Evolutionary conservation across 345 rosid genomes (phyloP).

Genomic region (Laguncularia racemosa): DNA sequence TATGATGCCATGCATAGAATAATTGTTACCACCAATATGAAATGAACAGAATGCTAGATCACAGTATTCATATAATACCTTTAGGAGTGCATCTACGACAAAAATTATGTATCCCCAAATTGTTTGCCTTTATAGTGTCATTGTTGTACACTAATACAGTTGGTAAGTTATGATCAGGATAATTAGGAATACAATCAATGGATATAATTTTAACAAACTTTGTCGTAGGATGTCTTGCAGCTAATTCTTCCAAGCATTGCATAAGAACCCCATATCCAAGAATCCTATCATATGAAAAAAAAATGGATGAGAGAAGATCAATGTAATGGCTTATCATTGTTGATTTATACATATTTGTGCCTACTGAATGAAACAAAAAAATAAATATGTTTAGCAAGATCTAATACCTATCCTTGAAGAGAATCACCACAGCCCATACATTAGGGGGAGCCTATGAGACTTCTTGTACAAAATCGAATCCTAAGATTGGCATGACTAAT

Average conservation of each 20-base stretch:
- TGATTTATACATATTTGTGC: not conserved
- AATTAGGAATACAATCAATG: constrained; percentile 91
- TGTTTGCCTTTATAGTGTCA: constrained; percentile 79
- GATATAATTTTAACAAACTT: constrained; percentile 96
- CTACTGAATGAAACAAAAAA: not conserved
- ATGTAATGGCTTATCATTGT: too few species aligned
- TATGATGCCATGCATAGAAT: too few species aligned
- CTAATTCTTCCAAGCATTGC: constrained; percentile 79
- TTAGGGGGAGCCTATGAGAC: constrained; percentile 90
- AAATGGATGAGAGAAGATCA: not conserved
- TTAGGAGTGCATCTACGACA: constrained; percentile 93
- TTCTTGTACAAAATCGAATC: constrained; percentile 83
- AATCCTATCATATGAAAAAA: constrained; percentile 24
- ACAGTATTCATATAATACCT: constrained; percentile 32
- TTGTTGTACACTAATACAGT: constrained; percentile 81
- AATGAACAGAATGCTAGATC: not conserved
- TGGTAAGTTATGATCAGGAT: constrained; percentile 86
- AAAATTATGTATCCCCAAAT: constrained; percentile 72
- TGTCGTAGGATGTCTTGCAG: constrained; percentile 73
- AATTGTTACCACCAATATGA: not conserved
- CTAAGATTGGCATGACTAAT: constrained; percentile 75
- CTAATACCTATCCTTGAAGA: constrained; percentile 87
- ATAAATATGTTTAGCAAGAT: not conserved
- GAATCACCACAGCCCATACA: constrained; percentile 88
- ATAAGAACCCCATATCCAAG: constrained; percentile 69